Percentiles rank a stretch among this genome's conserved stretches.
Evolutionary conservation across 768 basidiomycete species (phyloP).

Genomic region (Dioszegia crocea): DNA sequence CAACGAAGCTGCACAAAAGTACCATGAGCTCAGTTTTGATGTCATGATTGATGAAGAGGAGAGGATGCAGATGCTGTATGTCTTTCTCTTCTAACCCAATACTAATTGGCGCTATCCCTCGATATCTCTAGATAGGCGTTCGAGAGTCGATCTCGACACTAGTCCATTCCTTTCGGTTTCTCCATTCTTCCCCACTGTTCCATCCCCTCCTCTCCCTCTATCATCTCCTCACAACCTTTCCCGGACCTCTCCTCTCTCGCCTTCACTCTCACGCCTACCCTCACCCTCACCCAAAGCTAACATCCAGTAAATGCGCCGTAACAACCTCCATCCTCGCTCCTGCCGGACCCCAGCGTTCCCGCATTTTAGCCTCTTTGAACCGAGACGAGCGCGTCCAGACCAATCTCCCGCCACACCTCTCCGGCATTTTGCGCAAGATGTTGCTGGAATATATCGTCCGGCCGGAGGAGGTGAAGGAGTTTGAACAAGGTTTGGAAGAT

Average conservation of each 20-base stretch:
- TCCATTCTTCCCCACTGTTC: too few species aligned
- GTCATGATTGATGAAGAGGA: slow-evolving; percentile 91
- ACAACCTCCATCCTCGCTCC: slow-evolving; percentile 95
- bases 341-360: slow-evolving; percentile 91
- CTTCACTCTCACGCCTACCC: background rate
- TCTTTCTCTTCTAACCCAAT: too few species aligned
- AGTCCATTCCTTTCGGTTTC: too few species aligned
- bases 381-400: slow-evolving; percentile 77
- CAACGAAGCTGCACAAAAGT: slow-evolving; percentile 85
- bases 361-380: slow-evolving; percentile 84
- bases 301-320: slow-evolving; percentile 64
- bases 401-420: slow-evolving; percentile 28
- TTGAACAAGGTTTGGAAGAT: slow-evolving; percentile 74
- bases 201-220: too few species aligned
- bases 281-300: background rate
- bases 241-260: background rate
- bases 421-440: slow-evolving; percentile 85
- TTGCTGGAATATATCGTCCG: slow-evolving; percentile 96
- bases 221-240: too few species aligned
- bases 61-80: slow-evolving; percentile 77
- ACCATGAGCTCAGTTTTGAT: slow-evolving; percentile 90
- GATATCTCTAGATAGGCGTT: too few species aligned
- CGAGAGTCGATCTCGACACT: too few species aligned
- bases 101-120: too few species aligned
- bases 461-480: slow-evolving; percentile 79